Evolutionary conservation across 208 protist genomes (phyloP).

Genomic region (Leishmania aethiopica): DNA sequence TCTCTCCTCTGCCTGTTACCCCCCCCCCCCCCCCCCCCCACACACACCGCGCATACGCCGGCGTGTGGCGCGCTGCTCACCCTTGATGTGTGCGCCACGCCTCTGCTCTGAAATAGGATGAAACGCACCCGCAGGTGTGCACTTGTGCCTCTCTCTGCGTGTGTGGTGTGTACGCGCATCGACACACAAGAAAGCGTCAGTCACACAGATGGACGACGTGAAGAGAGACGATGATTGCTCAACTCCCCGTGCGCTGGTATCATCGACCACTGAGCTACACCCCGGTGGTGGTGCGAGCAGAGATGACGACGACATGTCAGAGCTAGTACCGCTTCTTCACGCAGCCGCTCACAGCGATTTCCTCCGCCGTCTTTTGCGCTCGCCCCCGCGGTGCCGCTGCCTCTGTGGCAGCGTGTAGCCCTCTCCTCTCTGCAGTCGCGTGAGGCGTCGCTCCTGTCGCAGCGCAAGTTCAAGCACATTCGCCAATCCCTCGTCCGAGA

Average conservation of each 20-base stretch:
- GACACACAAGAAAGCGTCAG: background rate
- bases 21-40: too few relatives aligned
- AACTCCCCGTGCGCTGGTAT: background rate
- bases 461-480: conserved; percentile 25
- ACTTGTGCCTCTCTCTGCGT: background rate
- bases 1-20: background rate
- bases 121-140: background rate
- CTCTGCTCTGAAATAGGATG: too few relatives aligned
- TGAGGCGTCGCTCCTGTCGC: conserved; percentile 15
- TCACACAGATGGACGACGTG: background rate
- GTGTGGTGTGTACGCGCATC: background rate
- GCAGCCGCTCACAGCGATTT: conserved; percentile 16
- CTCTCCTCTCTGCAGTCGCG: conserved; percentile 49
- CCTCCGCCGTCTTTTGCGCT: conserved; percentile 45
- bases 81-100: background rate
- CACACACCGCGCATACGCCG: too few relatives aligned
- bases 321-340: conserved; percentile 32
- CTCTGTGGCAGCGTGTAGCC: conserved; percentile 67
- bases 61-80: background rate
- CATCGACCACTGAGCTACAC: background rate
- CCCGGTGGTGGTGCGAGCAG: background rate
- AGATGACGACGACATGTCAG: conserved; percentile 10
- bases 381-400: conserved; percentile 45
- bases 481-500: conserved; percentile 44
- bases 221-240: background rate